Conservation (phyloP, 768 basidiomycete genomes). For the Mycena indigotica region DNA sequence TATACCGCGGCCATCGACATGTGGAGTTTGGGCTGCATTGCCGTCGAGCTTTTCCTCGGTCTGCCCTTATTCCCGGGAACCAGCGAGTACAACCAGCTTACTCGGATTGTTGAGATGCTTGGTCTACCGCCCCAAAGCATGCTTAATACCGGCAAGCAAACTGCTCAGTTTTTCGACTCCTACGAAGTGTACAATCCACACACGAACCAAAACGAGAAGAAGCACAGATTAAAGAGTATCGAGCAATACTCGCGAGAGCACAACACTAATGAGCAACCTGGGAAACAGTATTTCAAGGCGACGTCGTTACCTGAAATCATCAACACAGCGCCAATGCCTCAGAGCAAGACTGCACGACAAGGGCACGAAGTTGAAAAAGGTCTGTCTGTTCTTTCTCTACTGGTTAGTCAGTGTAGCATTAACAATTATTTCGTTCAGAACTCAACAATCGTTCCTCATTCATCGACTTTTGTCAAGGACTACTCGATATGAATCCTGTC, state of each 20-base stretch:
- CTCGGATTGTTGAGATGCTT: slow-evolving; percentile 96
- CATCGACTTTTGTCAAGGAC: slow-evolving; percentile 95
- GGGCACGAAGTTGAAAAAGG: slow-evolving; percentile 90
- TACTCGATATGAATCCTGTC: slow-evolving; percentile 92
- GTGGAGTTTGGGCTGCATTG: slow-evolving; percentile 99
- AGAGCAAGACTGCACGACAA: slow-evolving; percentile 75
- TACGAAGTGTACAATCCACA: slow-evolving; percentile 65
- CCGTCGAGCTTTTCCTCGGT: slow-evolving; percentile 96
- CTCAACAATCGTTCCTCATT: slow-evolving; percentile 92
- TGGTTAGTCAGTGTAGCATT: slow-evolving; percentile 2
- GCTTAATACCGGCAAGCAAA: slow-evolving; percentile 96
- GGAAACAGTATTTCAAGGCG: slow-evolving; percentile 98
- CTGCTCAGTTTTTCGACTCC: slow-evolving; percentile 88
- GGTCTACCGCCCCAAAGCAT: slow-evolving; percentile 91
- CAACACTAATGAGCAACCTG: slow-evolving; percentile 93
- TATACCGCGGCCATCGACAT: slow-evolving; percentile 97
- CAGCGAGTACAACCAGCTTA: slow-evolving; percentile 98
- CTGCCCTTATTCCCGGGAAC: slow-evolving; percentile 97
- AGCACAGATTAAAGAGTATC: slow-evolving; percentile 84
- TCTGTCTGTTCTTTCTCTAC: slow-evolving; percentile 39
- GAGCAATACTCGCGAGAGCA: slow-evolving; percentile 97
- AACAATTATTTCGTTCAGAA: slow-evolving; percentile 56
- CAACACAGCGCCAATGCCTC: slow-evolving; percentile 91
- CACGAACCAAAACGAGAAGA: slow-evolving; percentile 73
- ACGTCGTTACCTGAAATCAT: slow-evolving; percentile 93